Evolutionary conservation across 176 grass and related monocot species (phyloP).

Genomic region (Poa pratensis): DNA sequence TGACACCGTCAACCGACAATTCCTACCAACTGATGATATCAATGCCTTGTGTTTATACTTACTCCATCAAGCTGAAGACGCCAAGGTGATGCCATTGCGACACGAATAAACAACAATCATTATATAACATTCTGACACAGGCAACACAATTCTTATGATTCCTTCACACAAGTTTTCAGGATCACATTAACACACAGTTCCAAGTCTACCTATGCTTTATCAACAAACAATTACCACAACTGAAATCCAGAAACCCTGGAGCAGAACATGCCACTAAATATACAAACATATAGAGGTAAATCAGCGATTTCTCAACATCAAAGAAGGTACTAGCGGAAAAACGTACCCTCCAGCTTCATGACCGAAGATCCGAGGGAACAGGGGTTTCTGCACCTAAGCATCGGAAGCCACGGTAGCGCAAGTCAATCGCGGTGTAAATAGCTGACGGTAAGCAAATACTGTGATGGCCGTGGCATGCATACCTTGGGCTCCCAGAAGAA

Average conservation of each 20-base stretch:
- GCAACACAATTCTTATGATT: background rate
- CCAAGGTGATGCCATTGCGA: background rate
- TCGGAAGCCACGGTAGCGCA: conserved; percentile 13
- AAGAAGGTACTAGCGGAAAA: background rate
- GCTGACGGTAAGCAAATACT: no score
- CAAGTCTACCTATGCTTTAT: background rate
- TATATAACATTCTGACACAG: background rate
- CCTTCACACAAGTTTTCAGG: background rate
- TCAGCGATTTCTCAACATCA: background rate
- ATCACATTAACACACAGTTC: background rate
- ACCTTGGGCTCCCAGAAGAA: conserved; percentile 98
- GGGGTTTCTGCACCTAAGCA: conserved; percentile 70
- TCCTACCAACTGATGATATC: background rate
- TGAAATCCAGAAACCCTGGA: background rate
- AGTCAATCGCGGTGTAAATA: conserved; percentile 5
- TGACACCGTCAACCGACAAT: background rate
- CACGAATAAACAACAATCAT: background rate
- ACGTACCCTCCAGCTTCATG: conserved; percentile 93
- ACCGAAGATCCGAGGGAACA: conserved; percentile 95
- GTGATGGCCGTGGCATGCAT: conserved; percentile 23
- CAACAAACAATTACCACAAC: conserved; percentile 31
- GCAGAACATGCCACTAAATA: background rate
- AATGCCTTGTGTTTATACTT: background rate
- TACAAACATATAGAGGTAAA: background rate
- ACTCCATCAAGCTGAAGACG: background rate